phyloP scores from a whole-genome alignment of 371 early-diverging fungal genomes.

The Umbelopsis sp. region DNA sequence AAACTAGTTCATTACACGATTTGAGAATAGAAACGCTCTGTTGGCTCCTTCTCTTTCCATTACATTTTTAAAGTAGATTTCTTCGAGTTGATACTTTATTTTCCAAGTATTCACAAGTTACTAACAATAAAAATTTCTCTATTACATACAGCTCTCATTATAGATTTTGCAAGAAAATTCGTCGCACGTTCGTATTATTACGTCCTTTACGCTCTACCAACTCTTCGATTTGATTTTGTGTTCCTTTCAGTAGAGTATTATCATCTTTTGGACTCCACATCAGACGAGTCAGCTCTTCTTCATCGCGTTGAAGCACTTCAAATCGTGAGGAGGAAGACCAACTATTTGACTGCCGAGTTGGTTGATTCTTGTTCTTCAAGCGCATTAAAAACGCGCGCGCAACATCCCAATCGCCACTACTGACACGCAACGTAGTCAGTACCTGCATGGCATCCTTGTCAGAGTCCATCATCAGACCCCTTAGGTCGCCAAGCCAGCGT shows the following conservation, averaged over 20 bases:
- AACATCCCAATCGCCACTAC: constrained; percentile 4
- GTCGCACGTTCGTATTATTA: neutral
- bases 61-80: too few species aligned
- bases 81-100: too few species aligned
- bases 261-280: neutral
- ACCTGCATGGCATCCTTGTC: neutral
- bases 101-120: too few species aligned
- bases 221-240: neutral
- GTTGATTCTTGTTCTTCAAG: neutral
- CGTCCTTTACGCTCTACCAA: neutral
- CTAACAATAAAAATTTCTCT: neutral
- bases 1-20: too few species aligned
- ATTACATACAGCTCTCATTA: neutral
- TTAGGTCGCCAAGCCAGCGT: neutral
- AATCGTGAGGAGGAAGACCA: neutral
- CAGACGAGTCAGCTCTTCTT: constrained; percentile 3
- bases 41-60: too few species aligned
- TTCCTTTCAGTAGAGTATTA: neutral
- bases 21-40: too few species aligned
- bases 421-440: neutral
- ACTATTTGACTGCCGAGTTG: neutral
- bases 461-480: constrained; percentile 9
- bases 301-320: neutral
- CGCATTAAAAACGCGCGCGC: constrained; percentile 2
- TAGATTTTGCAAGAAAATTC: neutral